phyloP scores from a whole-genome alignment of 2,329 filamentous ascomycete species.

The Parasarocladium wereldwijsianum region DNA sequence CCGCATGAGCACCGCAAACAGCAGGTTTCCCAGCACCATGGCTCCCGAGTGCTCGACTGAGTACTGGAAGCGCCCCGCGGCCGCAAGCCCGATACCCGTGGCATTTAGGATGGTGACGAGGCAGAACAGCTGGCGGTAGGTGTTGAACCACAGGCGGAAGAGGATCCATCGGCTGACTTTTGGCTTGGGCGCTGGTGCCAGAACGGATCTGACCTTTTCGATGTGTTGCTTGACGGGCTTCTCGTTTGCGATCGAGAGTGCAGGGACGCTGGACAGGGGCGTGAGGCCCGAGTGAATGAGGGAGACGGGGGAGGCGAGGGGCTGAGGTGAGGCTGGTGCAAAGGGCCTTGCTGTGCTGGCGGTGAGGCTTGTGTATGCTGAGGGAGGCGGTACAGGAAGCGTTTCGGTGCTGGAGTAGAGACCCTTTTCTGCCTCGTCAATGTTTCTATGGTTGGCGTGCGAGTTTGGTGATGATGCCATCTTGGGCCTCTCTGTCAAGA shows the following conservation, averaged over 20 bases:
- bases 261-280: constrained; percentile 12
- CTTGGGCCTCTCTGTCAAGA: too few species aligned
- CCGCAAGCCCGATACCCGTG: constrained; percentile 18
- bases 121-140: constrained; percentile 24
- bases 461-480: too few species aligned
- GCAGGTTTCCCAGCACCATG: constrained; percentile 22
- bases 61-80: constrained; percentile 18
- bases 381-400: constrained; percentile 11
- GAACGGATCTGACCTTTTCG: constrained; percentile 4
- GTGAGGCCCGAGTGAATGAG: constrained; percentile 17
- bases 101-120: constrained; percentile 21
- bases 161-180: constrained; percentile 18
- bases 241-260: constrained; percentile 10
- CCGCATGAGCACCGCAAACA: constrained; percentile 22
- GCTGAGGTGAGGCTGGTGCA: constrained; percentile 9
- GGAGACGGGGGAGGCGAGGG: constrained; percentile 10
- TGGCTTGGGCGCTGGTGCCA: constrained; percentile 6
- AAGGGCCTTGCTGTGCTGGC: constrained; percentile 1
- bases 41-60: constrained; percentile 22
- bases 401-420: constrained; percentile 14
- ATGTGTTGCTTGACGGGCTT: constrained; percentile 1
- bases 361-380: constrained; percentile 10
- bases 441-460: constrained; percentile 7
- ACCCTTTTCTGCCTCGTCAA: constrained; percentile 21
- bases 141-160: constrained; percentile 24